These are phyloP conservation scores for Mimosa pudica DNA, from an alignment of 306 rosid species.

Conservation along the genomic window DNA sequence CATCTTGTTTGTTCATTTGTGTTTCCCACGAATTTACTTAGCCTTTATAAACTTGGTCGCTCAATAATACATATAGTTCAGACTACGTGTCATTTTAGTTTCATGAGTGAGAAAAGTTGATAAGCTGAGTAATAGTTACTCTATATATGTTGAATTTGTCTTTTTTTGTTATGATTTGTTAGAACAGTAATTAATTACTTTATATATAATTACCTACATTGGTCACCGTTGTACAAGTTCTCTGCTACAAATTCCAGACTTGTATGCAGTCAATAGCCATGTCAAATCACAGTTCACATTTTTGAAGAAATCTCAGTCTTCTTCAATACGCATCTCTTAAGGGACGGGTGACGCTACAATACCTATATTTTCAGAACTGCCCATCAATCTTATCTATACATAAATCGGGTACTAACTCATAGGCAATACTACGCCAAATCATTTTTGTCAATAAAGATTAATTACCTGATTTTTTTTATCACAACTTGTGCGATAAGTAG, in stretches of 20 bases:
- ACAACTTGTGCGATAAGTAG: too few relatives aligned
- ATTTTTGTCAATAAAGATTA: too few relatives aligned
- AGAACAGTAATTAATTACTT: constrained; percentile 33
- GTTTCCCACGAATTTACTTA: background rate
- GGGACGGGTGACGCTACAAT: constrained; percentile 5
- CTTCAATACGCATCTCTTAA: background rate
- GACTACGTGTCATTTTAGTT: background rate
- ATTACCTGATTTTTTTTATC: too few relatives aligned
- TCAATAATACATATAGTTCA: constrained; percentile 24
- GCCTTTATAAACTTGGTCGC: background rate
- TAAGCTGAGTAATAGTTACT: constrained; percentile 31
- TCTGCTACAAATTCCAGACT: background rate
- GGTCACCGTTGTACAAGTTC: constrained; percentile 13
- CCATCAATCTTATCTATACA: background rate
- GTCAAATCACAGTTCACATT: background rate
- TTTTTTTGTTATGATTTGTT: constrained; percentile 38
- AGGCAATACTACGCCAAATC: too few relatives aligned
- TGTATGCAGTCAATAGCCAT: background rate
- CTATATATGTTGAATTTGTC: constrained; percentile 39
- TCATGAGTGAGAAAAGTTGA: constrained; percentile 20
- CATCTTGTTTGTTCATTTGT: background rate
- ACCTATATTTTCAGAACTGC: background rate
- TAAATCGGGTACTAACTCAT: background rate
- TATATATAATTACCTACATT: background rate
- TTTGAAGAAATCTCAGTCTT: background rate